Evolutionary conservation across 2,329 filamentous ascomycete genomes (phyloP).

Genomic region (Cadophora malorum): DNA sequence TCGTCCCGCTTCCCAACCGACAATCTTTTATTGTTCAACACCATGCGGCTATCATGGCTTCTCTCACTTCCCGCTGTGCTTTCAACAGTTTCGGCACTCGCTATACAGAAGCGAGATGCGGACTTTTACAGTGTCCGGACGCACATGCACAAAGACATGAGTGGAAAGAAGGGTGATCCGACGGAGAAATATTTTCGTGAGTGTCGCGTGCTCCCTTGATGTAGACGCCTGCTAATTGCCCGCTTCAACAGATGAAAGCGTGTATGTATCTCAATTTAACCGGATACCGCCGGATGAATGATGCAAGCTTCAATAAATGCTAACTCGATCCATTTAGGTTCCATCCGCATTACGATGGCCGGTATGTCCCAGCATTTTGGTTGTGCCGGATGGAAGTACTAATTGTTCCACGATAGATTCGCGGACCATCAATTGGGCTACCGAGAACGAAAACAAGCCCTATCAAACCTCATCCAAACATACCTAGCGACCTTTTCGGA

Average conservation of each 20-base stretch:
- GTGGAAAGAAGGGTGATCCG: constrained; percentile 41
- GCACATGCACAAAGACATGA: constrained; percentile 43
- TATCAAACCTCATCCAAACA: constrained; percentile 75
- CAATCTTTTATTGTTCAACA: constrained; percentile 19
- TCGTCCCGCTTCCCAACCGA: constrained; percentile 1
- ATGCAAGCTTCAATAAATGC: constrained; percentile 11
- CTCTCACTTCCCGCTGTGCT: constrained; percentile 37
- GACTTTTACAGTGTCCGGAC: constrained; percentile 44
- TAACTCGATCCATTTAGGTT: constrained; percentile 41
- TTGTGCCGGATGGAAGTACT: constrained; percentile 16
- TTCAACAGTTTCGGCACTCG: constrained; percentile 36
- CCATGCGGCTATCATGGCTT: constrained; percentile 42
- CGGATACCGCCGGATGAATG: not conserved
- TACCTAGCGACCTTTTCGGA: constrained; percentile 72
- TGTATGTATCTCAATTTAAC: constrained; percentile 36
- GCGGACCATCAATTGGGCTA: constrained; percentile 49
- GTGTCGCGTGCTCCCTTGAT: constrained; percentile 31
- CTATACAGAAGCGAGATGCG: constrained; percentile 42
- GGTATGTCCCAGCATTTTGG: constrained; percentile 37
- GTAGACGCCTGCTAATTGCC: constrained; percentile 29
- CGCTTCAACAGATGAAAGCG: constrained; percentile 40
- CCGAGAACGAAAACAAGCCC: constrained; percentile 54
- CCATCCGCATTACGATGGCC: constrained; percentile 49
- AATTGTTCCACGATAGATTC: constrained; percentile 43
- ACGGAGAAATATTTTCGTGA: constrained; percentile 50